Conservation (phyloP, 495 filamentous ascomycete species). For the Trichoderma gamsii region DNA sequence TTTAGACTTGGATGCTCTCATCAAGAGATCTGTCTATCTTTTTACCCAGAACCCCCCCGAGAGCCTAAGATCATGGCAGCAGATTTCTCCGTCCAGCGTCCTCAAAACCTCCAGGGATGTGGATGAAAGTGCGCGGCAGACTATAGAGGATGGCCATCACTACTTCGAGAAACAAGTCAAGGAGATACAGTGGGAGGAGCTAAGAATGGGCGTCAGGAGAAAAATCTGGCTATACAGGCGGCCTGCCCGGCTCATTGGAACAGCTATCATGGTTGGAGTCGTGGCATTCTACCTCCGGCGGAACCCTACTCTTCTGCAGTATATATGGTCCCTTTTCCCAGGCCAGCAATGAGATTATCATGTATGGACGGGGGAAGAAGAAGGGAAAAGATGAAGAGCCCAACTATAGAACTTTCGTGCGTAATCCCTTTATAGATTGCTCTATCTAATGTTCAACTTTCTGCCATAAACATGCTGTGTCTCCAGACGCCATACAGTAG, state of each 20-base stretch:
- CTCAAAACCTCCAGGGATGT: constrained; percentile 69
- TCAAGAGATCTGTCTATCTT: constrained; percentile 55
- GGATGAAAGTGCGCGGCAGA: constrained; percentile 36
- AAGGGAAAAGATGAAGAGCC: background rate
- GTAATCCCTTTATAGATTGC: background rate
- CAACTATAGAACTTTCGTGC: background rate
- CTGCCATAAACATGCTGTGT: background rate
- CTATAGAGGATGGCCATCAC: constrained; percentile 52
- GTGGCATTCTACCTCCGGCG: constrained; percentile 39
- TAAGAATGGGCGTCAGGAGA: constrained; percentile 45
- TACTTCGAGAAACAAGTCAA: constrained; percentile 63
- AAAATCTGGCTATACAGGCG: constrained; percentile 55
- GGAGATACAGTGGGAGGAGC: constrained; percentile 59
- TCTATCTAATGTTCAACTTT: background rate
- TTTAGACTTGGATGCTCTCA: constrained; percentile 75
- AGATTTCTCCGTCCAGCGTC: constrained; percentile 67
- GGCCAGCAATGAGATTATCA: constrained; percentile 14
- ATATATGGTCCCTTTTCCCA: constrained; percentile 18
- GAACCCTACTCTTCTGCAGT: constrained; percentile 25
- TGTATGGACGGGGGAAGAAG: background rate
- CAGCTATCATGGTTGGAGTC: constrained; percentile 59
- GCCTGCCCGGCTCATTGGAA: constrained; percentile 49
- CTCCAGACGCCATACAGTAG: background rate
- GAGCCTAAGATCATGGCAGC: constrained; percentile 62
- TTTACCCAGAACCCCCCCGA: constrained; percentile 68